A percentile compares a stretch with the other conserved stretches of the same genome.
Conservation (phyloP, 2,329 filamentous ascomycete genomes). For the Fusarium redolens region DNA sequence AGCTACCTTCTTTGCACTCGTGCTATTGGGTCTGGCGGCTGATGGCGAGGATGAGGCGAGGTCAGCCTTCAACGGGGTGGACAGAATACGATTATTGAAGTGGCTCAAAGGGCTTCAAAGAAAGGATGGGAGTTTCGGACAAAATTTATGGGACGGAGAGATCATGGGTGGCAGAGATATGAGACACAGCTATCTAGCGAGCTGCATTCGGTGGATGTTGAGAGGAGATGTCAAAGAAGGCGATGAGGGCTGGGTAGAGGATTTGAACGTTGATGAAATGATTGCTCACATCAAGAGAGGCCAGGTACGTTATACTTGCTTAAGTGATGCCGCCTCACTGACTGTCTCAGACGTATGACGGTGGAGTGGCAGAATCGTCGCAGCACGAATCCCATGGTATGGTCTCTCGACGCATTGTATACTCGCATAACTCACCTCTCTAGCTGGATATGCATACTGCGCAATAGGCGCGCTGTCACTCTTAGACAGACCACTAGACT, state of each 20-base stretch:
- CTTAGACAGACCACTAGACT: slow-evolving; percentile 69
- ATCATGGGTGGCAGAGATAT: slow-evolving; percentile 86
- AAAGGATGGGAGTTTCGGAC: slow-evolving; percentile 89
- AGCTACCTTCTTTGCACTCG: slow-evolving; percentile 88
- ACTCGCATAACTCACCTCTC: slow-evolving; percentile 14
- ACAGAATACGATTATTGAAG: slow-evolving; percentile 72
- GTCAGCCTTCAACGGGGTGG: slow-evolving; percentile 70
- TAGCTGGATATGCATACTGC: slow-evolving; percentile 92
- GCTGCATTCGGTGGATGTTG: slow-evolving; percentile 84
- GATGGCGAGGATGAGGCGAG: slow-evolving; percentile 53
- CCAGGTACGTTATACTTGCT: slow-evolving; percentile 52
- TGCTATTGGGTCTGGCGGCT: slow-evolving; percentile 70
- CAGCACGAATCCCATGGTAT: slow-evolving; percentile 86
- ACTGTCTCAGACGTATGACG: slow-evolving; percentile 77
- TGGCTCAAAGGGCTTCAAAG: slow-evolving; percentile 86
- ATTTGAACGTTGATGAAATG: slow-evolving; percentile 79
- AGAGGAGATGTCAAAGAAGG: slow-evolving; percentile 67
- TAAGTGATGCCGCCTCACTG: neutral
- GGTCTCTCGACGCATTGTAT: slow-evolving; percentile 32
- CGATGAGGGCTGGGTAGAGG: slow-evolving; percentile 67
- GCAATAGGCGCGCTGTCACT: slow-evolving; percentile 82
- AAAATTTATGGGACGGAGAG: slow-evolving; percentile 71
- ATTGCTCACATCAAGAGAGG: slow-evolving; percentile 76
- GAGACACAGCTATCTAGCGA: slow-evolving; percentile 87
- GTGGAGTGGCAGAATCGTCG: slow-evolving; percentile 82